Evolutionary conservation across 192 early-diverging fungal genomes (phyloP).

Genomic region (Obelidium mucronatum): DNA sequence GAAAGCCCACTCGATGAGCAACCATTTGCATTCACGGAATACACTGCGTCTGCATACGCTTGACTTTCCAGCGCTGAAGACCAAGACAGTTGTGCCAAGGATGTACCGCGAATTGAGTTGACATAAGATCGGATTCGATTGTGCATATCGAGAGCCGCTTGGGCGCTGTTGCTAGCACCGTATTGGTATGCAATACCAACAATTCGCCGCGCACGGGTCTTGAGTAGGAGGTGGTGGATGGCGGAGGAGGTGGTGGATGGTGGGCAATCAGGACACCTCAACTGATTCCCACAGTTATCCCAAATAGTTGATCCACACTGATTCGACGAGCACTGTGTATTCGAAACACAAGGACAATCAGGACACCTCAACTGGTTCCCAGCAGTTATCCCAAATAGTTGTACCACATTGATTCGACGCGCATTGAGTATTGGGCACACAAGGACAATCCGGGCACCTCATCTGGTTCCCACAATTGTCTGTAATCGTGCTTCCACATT

Average conservation of each 20-base stretch:
- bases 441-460: no score
- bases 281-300: background rate
- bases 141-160: background rate
- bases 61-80: background rate
- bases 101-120: background rate
- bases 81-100: background rate
- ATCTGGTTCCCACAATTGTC: no score
- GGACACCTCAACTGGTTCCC: no score
- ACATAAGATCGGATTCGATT: slow-evolving; percentile 12
- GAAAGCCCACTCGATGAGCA: background rate
- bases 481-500: no score
- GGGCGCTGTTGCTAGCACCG: background rate
- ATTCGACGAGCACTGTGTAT: no score
- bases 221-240: background rate
- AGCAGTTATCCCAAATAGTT: no score
- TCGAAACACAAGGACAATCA: no score
- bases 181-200: background rate
- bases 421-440: no score
- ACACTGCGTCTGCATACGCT: slow-evolving; percentile 22
- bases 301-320: background rate
- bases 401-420: no score
- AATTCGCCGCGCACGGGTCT: background rate
- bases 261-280: background rate
- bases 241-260: background rate
- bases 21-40: background rate